These are phyloP conservation scores for Dipteronia dyeriana DNA, from an alignment of 345 rosid species.

Conservation along the genomic window DNA sequence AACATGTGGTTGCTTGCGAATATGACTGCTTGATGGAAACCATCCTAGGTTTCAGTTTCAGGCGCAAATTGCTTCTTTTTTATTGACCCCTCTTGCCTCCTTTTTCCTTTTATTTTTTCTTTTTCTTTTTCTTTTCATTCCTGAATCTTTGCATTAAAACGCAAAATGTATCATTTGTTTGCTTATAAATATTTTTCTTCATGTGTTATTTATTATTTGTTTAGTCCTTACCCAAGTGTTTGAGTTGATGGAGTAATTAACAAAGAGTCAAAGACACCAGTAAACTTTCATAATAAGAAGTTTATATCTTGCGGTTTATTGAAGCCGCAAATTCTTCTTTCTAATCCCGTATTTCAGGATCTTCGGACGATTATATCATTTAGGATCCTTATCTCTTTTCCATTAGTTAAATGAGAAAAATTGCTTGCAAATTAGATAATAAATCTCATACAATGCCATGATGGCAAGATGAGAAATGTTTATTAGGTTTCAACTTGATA, in stretches of 20 bases:
- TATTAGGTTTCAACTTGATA: neutral
- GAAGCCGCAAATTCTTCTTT: neutral
- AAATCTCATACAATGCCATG: neutral
- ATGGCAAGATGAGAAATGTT: neutral
- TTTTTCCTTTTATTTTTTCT: too few species aligned
- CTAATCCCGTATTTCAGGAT: neutral
- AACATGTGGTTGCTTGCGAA: neutral
- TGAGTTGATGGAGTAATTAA: neutral
- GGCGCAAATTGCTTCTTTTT: too few species aligned
- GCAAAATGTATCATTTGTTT: too few species aligned
- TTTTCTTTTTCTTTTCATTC: too few species aligned
- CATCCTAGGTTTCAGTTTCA: too few species aligned
- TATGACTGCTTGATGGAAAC: too few species aligned
- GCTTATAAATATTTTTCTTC: too few species aligned
- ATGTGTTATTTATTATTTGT: too few species aligned
- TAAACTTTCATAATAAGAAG: neutral
- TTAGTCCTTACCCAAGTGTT: too few species aligned
- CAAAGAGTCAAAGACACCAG: neutral
- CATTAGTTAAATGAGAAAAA: neutral
- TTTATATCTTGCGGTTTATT: neutral
- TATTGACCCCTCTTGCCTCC: too few species aligned
- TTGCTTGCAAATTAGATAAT: neutral
- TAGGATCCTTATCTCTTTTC: neutral
- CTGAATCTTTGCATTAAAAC: too few species aligned
- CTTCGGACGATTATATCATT: neutral